Conservation (phyloP, 2,329 filamentous ascomycete genomes). For the Coniochaeta sp. region DNA sequence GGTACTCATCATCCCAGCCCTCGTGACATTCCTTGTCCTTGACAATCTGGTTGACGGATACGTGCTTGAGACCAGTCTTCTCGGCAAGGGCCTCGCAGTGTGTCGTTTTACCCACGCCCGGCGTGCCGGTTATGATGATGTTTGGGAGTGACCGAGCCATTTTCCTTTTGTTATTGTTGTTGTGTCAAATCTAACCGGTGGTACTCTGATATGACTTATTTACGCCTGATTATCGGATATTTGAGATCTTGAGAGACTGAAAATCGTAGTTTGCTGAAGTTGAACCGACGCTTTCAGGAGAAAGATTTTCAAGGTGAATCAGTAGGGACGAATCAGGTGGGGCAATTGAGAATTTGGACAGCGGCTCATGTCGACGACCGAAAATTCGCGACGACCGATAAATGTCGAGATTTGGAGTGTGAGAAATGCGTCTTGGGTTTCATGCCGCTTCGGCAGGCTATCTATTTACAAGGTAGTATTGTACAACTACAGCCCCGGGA, state of each 20-base stretch:
- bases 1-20: conserved; percentile 76
- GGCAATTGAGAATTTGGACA: background rate
- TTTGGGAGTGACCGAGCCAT: conserved; percentile 60
- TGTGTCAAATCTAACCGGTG: conserved; percentile 2
- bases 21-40: conserved; percentile 85
- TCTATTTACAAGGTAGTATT: background rate
- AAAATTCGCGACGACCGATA: background rate
- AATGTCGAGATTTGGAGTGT: background rate
- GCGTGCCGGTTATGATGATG: conserved; percentile 91
- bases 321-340: background rate
- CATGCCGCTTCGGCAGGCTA: background rate
- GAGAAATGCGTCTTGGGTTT: background rate
- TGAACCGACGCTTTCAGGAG: background rate
- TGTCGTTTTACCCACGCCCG: conserved; percentile 91
- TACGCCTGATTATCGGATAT: background rate
- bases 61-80: conserved; percentile 68
- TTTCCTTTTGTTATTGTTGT: background rate
- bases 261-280: background rate
- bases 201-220: background rate
- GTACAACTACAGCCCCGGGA: background rate
- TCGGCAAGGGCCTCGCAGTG: conserved; percentile 78
- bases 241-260: background rate
- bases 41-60: conserved; percentile 85
- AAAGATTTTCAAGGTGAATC: background rate
- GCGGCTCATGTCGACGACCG: background rate